These are phyloP conservation scores for Pichia norvegensis DNA, from an alignment of 1,139 yeast species.

Conservation along the genomic window DNA sequence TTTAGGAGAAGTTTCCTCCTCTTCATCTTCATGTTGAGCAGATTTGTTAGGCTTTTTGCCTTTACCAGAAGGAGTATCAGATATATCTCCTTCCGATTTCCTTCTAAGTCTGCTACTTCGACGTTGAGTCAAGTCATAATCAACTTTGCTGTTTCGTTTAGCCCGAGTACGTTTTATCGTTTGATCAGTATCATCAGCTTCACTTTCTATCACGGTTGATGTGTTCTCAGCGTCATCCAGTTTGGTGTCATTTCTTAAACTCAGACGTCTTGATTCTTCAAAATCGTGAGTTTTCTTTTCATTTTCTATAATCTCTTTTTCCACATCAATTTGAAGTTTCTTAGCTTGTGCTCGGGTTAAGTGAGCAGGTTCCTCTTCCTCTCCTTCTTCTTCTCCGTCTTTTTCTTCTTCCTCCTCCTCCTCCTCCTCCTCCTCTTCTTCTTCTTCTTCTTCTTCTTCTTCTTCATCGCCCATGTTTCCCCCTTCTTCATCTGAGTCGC, in stretches of 20 bases:
- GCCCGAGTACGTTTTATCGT: constrained; percentile 3
- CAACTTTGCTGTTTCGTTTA: constrained; percentile 1
- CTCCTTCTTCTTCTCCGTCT: constrained; percentile 6
- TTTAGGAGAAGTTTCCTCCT: background rate
- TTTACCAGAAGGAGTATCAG: constrained; percentile 8
- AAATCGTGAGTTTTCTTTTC: constrained; percentile 5
- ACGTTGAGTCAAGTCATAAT: constrained; percentile 10
- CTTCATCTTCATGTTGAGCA: constrained; percentile 3
- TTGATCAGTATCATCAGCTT: constrained; percentile 4
- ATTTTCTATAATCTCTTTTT: constrained; percentile 9
- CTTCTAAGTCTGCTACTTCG: constrained; percentile 12
- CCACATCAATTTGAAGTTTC: constrained; percentile 8
- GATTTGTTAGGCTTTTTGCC: constrained; percentile 2
- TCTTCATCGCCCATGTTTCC: constrained; percentile 6
- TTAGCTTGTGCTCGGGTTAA: constrained; percentile 14
- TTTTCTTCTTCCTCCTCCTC: constrained; percentile 5
- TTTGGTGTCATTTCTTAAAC: background rate
- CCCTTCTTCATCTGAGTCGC: constrained; percentile 1
- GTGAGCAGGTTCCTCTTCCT: constrained; percentile 15
- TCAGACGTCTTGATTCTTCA: constrained; percentile 5
- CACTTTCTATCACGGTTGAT: background rate
- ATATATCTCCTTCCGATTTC: constrained; percentile 9
- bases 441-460: constrained; percentile 1
- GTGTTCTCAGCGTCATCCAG: constrained; percentile 2
- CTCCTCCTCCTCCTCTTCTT: constrained; percentile 3